These are phyloP conservation scores for Prunus kanzakura DNA, from an alignment of 306 rosid genomes.

Conservation along the genomic window DNA sequence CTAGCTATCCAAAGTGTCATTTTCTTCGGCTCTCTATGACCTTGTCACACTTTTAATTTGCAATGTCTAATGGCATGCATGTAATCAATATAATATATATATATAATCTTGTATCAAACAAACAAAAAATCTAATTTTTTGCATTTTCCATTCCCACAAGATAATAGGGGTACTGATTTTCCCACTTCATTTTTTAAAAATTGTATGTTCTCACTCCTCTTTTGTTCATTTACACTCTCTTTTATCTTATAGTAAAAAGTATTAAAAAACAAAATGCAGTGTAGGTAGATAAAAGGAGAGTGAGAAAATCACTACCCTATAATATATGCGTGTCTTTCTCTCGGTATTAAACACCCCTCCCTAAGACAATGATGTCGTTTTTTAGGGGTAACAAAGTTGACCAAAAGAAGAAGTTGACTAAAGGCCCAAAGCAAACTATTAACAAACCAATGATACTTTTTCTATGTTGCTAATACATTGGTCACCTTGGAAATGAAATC, in stretches of 20 bases:
- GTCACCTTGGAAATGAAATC: background rate
- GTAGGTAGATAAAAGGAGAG: no score
- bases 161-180: no score
- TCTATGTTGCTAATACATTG: background rate
- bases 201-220: no score
- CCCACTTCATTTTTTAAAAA: no score
- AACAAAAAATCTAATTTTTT: no score
- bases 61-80: background rate
- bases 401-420: no score
- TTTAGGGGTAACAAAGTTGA: background rate
- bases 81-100: background rate
- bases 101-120: no score
- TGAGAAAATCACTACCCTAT: no score
- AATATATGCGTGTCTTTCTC: background rate
- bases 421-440: background rate
- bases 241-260: no score
- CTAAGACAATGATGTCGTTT: background rate
- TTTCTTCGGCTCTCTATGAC: background rate
- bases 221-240: no score
- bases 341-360: background rate
- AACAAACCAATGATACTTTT: background rate
- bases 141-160: no score
- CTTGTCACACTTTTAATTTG: background rate
- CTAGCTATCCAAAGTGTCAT: background rate
- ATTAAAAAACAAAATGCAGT: no score